Conservation (phyloP, 1,284 basidiomycete genomes). For the Ustilago crameri region DNA sequence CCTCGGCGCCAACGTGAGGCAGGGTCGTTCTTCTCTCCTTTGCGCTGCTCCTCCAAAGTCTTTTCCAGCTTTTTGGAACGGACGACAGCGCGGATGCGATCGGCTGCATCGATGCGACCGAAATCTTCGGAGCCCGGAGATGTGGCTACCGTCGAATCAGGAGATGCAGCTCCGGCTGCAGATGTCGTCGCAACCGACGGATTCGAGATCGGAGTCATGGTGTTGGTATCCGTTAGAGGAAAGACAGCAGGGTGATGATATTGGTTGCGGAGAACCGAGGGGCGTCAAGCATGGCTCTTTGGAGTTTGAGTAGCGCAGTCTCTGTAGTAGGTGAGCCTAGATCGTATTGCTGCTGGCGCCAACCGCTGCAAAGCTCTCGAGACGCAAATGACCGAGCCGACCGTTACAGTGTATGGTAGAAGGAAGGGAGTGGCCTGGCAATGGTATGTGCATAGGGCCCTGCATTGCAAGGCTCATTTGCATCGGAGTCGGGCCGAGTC, state of each 20-base stretch:
- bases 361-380: no score
- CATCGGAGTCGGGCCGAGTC: no score
- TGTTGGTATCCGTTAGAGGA: not conserved
- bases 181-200: not conserved
- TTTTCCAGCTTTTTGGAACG: slow-evolving; percentile 22
- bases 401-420: no score
- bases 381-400: no score
- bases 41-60: slow-evolving; percentile 36
- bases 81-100: slow-evolving; percentile 32
- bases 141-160: not conserved
- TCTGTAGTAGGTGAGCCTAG: no score
- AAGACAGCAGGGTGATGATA: not conserved
- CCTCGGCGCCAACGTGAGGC: slow-evolving; percentile 34
- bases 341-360: no score
- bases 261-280: no score
- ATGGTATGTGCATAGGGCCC: no score
- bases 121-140: slow-evolving; percentile 18
- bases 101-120: slow-evolving; percentile 31
- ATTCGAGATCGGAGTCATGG: not conserved
- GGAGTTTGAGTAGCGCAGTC: no score
- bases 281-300: no score
- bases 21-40: slow-evolving; percentile 39
- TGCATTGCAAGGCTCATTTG: no score
- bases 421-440: no score
- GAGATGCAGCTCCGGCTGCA: not conserved